Evolutionary conservation across 2,329 filamentous ascomycete genomes (phyloP).

Genomic region (Aspergillus pseudoterreus): DNA sequence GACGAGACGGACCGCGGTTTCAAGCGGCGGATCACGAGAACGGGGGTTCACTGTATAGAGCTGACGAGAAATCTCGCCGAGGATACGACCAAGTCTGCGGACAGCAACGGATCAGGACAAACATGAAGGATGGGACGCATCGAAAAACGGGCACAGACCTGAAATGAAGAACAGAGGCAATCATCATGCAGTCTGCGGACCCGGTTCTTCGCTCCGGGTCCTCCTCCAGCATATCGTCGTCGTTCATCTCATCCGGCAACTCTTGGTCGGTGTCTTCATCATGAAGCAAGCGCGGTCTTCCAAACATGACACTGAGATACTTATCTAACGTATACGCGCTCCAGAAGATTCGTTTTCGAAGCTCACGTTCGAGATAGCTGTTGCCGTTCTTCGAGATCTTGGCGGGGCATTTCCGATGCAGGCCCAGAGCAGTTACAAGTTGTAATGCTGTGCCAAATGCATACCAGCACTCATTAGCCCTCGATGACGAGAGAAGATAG

Average conservation of each 20-base stretch:
- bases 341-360: conserved; percentile 60
- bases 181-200: conserved; percentile 38
- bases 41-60: conserved; percentile 35
- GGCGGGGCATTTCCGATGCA: conserved; percentile 32
- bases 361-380: conserved; percentile 44
- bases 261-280: conserved; percentile 63
- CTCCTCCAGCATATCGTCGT: conserved; percentile 52
- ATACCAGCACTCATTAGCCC: conserved; percentile 61
- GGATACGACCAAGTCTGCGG: conserved; percentile 48
- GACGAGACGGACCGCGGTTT: conserved; percentile 32
- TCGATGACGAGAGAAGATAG: conserved; percentile 56
- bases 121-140: neutral
- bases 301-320: conserved; percentile 61
- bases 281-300: conserved; percentile 57
- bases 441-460: conserved; percentile 56
- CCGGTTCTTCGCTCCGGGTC: conserved; percentile 34
- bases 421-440: conserved; percentile 46
- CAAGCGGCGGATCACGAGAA: conserved; percentile 27
- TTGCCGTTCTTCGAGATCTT: conserved; percentile 27
- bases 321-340: conserved; percentile 60
- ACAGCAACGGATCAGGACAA: neutral
- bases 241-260: conserved; percentile 54
- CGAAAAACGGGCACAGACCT: conserved; percentile 17
- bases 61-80: conserved; percentile 47
- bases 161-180: conserved; percentile 36